These are phyloP conservation scores for Sporothrix luriei DNA, from an alignment of 2,329 filamentous ascomycete species.

Conservation along the genomic window DNA sequence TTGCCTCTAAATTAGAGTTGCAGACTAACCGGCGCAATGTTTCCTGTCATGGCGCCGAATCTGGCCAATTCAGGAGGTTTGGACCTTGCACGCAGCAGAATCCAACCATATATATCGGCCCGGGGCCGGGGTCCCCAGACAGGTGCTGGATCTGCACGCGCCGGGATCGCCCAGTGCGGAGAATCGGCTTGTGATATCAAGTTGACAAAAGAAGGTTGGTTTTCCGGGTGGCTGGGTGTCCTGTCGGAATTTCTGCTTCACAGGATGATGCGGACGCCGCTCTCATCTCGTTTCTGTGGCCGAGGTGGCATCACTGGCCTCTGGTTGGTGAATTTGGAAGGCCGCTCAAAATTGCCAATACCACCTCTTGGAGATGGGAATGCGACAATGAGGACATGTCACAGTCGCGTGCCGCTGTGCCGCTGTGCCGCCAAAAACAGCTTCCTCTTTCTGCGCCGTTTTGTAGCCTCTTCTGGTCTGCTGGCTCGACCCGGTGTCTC, in stretches of 20 bases:
- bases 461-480: background rate
- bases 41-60: slow-evolving; percentile 19
- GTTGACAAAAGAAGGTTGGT: slow-evolving; percentile 1
- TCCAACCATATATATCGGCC: slow-evolving; percentile 19
- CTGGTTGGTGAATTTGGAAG: slow-evolving; percentile 8
- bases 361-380: slow-evolving; percentile 12
- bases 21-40: slow-evolving; percentile 12
- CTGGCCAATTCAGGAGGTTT: background rate
- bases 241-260: background rate
- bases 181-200: slow-evolving; percentile 20
- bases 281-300: background rate
- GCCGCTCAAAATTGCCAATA: slow-evolving; percentile 1
- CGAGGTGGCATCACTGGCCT: background rate
- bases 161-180: slow-evolving; percentile 8
- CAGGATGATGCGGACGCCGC: no score
- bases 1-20: slow-evolving; percentile 18
- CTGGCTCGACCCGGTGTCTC: slow-evolving; percentile 7
- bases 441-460: slow-evolving; percentile 7
- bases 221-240: background rate
- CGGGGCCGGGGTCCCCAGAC: slow-evolving; percentile 11
- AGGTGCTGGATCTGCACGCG: slow-evolving; percentile 12
- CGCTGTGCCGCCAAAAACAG: slow-evolving; percentile 3
- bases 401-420: background rate
- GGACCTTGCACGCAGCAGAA: background rate
- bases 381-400: background rate